Conservation (phyloP, 371 early-diverging fungal genomes). For the Mortierella sp. region DNA sequence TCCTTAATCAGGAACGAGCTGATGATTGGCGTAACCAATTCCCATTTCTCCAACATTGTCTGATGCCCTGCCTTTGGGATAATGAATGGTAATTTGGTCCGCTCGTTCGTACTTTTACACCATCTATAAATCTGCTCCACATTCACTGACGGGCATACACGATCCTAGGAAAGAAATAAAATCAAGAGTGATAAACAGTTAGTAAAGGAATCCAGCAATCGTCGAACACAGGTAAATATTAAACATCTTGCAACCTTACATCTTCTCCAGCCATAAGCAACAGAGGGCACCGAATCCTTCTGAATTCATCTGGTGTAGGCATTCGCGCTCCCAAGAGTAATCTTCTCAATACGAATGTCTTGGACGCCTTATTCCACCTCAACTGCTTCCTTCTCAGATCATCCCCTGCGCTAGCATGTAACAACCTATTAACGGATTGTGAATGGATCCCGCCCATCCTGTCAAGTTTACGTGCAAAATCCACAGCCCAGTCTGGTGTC, state of each 20-base stretch:
- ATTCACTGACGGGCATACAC: conserved; percentile 38
- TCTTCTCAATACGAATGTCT: conserved; percentile 68
- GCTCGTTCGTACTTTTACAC: conserved; percentile 24
- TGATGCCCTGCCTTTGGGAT: conserved; percentile 76
- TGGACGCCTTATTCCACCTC: conserved; percentile 72
- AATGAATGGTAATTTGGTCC: conserved; percentile 62
- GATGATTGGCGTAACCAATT: conserved; percentile 75
- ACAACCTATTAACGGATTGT: conserved; percentile 69
- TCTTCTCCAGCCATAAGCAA: conserved; percentile 72
- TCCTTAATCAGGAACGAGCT: conserved; percentile 74
- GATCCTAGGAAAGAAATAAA: conserved; percentile 21
- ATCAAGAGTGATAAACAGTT: background rate
- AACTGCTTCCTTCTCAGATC: conserved; percentile 68
- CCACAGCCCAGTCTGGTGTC: conserved; percentile 70
- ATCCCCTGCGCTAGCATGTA: conserved; percentile 61
- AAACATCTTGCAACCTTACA: conserved; percentile 38
- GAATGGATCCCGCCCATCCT: conserved; percentile 73
- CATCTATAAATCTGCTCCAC: conserved; percentile 42
- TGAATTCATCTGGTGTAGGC: conserved; percentile 61
- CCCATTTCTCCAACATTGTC: conserved; percentile 76
- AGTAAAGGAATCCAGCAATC: background rate
- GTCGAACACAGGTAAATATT: background rate
- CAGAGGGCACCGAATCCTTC: conserved; percentile 66
- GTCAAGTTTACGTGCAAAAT: conserved; percentile 68
- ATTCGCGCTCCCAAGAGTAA: conserved; percentile 65